Evolutionary conservation across 2,329 filamentous ascomycete species (phyloP).

Genomic region (Penicillium sp.): DNA sequence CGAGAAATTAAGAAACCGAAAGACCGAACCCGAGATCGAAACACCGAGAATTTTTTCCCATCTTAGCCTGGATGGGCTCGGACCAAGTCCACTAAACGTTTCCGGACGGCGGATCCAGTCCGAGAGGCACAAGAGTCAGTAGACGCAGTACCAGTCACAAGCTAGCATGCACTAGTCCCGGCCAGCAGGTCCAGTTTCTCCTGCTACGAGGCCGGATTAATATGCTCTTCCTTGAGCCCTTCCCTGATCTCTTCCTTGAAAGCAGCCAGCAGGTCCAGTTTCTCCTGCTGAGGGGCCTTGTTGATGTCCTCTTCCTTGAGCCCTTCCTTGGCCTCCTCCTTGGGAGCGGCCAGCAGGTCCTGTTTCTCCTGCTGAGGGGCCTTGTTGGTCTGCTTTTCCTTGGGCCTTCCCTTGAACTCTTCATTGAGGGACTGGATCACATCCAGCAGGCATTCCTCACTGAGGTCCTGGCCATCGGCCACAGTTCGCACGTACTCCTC

Average conservation of each 20-base stretch:
- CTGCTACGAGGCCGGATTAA: not conserved
- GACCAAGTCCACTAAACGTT: not conserved
- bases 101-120: not conserved
- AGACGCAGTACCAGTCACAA: not conserved
- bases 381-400: not conserved
- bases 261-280: not conserved
- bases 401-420: not conserved
- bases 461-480: not conserved
- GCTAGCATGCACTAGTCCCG: not conserved
- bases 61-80: not conserved
- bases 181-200: not conserved
- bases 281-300: not conserved
- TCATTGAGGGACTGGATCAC: not conserved
- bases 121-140: not conserved
- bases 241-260: not conserved
- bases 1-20: not conserved
- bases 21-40: not conserved
- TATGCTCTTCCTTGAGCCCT: too few relatives aligned
- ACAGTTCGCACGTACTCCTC: not conserved
- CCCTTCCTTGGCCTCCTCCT: not conserved
- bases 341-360: not conserved
- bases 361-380: not conserved
- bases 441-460: not conserved
- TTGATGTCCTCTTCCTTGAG: too few relatives aligned
- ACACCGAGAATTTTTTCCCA: not conserved